Percentiles rank a stretch among this genome's conserved stretches.
phyloP scores from a whole-genome alignment of 495 filamentous ascomycete species.

The Tuber microsphaerosporum region DNA sequence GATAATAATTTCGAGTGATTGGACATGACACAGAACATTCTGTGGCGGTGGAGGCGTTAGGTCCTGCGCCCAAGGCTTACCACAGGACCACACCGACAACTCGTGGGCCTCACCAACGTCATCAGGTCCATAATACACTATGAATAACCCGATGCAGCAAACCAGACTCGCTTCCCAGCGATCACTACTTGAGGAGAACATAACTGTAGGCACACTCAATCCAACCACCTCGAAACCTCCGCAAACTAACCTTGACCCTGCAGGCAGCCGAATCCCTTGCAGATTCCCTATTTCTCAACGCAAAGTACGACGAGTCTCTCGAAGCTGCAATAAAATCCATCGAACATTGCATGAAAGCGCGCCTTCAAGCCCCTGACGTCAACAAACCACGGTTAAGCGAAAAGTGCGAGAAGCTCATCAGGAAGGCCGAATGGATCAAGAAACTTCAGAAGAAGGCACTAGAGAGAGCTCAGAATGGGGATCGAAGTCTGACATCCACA shows the following conservation, averaged over 20 bases:
- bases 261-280: conserved; percentile 32
- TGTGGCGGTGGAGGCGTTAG: background rate
- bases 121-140: background rate
- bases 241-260: background rate
- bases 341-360: conserved; percentile 70
- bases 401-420: conserved; percentile 61
- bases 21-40: background rate
- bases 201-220: background rate
- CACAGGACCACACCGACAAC: background rate
- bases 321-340: conserved; percentile 64
- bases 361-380: conserved; percentile 49
- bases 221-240: background rate
- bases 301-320: conserved; percentile 61
- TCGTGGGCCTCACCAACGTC: background rate
- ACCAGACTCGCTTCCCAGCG: background rate
- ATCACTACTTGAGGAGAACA: background rate
- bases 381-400: conserved; percentile 56
- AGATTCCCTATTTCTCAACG: conserved; percentile 46
- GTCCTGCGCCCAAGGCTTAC: background rate
- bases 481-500: conserved; percentile 27
- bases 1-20: background rate
- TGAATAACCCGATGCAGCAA: background rate
- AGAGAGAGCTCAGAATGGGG: conserved; percentile 21
- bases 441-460: conserved; percentile 23
- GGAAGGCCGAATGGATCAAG: conserved; percentile 68